A percentile compares a stretch with the other conserved stretches of the same genome.
phyloP scores from a whole-genome alignment of 2,329 filamentous ascomycete genomes.

The Clonostachys sp. region DNA sequence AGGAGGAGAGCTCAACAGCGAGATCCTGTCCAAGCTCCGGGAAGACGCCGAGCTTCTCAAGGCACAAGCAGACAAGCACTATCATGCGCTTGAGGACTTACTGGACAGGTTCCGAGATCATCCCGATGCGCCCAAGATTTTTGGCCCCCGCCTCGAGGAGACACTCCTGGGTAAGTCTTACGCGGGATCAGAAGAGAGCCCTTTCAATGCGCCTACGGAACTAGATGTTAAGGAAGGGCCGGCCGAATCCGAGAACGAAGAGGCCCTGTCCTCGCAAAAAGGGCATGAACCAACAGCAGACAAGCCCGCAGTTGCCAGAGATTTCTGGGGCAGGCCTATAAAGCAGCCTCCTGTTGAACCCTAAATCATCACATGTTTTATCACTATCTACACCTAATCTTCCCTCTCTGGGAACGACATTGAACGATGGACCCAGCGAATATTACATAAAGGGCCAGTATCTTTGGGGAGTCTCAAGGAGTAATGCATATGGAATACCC shows the following conservation, averaged over 20 bases:
- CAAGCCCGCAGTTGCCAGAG: too few species aligned
- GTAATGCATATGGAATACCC: too few species aligned
- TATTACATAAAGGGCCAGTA: too few species aligned
- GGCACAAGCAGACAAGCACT: constrained; percentile 1
- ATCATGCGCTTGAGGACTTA: neutral
- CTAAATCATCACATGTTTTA: too few species aligned
- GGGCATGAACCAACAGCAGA: too few species aligned
- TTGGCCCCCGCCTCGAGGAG: neutral
- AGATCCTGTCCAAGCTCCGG: neutral
- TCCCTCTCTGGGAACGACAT: too few species aligned
- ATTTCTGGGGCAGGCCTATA: neutral
- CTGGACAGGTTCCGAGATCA: neutral
- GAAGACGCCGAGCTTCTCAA: neutral
- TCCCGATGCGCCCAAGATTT: neutral
- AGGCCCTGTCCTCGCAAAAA: too few species aligned
- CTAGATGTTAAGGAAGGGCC: neutral
- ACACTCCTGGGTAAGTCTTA: neutral
- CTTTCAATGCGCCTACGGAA: neutral
- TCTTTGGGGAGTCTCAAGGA: too few species aligned
- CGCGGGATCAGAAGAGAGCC: neutral
- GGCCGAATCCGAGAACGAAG: too few species aligned
- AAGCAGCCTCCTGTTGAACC: too few species aligned
- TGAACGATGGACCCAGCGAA: too few species aligned
- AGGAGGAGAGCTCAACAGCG: neutral
- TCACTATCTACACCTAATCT: too few species aligned